A percentile compares a stretch with the other conserved stretches of the same genome.
These are phyloP conservation scores for Serendipita sp. DNA, from an alignment of 768 basidiomycete genomes.

Conservation along the genomic window DNA sequence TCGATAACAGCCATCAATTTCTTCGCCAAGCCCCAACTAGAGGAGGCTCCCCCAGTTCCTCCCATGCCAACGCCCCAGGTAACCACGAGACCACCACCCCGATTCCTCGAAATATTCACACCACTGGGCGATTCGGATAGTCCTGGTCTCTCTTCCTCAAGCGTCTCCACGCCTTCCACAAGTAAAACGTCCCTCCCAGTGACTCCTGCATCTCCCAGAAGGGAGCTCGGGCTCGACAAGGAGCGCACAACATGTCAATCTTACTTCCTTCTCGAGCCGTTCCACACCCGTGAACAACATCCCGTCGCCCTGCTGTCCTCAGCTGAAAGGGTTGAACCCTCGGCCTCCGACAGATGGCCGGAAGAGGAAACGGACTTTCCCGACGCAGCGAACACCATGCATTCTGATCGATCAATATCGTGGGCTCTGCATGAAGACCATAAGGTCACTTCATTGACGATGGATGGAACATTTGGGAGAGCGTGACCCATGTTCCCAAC, in stretches of 20 bases:
- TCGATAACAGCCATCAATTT: conserved; percentile 3
- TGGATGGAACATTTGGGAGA: conserved; percentile 3
- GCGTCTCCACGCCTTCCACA: neutral
- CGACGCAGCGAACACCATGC: neutral
- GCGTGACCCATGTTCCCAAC: neutral
- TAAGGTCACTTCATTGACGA: neutral
- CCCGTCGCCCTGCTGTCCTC: neutral
- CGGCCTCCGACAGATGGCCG: neutral
- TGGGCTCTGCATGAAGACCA: neutral
- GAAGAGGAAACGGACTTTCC: neutral
- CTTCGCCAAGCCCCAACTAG: neutral
- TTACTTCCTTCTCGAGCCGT: neutral
- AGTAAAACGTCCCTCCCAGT: neutral
- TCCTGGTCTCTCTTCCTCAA: neutral
- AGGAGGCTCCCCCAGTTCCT: neutral
- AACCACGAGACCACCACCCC: neutral
- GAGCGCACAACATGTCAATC: neutral
- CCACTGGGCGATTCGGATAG: neutral
- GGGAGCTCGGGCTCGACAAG: neutral
- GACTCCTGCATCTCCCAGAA: neutral
- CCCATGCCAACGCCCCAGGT: neutral
- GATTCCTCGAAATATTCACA: neutral
- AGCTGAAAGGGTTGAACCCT: neutral
- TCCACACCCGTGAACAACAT: neutral
- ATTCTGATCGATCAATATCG: conserved; percentile 3